Evolutionary conservation across 2,329 filamentous ascomycete species (phyloP).

Genomic region (Pyricularia pennisetigena): DNA sequence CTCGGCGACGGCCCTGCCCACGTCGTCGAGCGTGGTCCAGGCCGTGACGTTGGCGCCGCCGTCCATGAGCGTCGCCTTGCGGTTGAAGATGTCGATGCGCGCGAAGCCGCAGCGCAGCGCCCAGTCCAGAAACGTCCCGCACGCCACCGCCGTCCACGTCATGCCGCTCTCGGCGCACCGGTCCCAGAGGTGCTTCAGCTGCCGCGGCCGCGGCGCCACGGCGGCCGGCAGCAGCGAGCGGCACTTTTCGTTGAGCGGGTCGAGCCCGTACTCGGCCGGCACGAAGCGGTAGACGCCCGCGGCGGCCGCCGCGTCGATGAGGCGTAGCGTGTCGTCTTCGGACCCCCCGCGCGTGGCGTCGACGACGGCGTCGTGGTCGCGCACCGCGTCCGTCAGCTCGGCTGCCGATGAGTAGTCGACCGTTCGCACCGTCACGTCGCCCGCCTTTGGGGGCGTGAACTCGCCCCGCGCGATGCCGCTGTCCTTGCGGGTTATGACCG

Average conservation of each 20-base stretch:
- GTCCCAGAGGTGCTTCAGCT: constrained; percentile 7
- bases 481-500: constrained; percentile 31
- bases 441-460: constrained; percentile 9
- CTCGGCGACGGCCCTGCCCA: constrained; percentile 15
- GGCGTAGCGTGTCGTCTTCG: constrained; percentile 5
- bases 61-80: constrained; percentile 12
- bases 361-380: constrained; percentile 39
- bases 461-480: constrained; percentile 14
- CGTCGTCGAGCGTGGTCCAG: constrained; percentile 13
- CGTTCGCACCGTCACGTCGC: constrained; percentile 26
- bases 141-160: constrained; percentile 16
- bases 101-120: constrained; percentile 13
- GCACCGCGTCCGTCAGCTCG: constrained; percentile 29
- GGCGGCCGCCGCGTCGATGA: constrained; percentile 13
- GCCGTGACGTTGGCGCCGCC: constrained; percentile 12
- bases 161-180: constrained; percentile 7
- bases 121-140: constrained; percentile 18
- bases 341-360: constrained; percentile 2
- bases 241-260: constrained; percentile 6
- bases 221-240: constrained; percentile 7
- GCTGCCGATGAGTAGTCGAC: constrained; percentile 28
- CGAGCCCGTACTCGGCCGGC: constrained; percentile 12
- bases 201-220: constrained; percentile 1
- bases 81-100: constrained; percentile 13
- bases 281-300: constrained; percentile 13